Percentiles rank a stretch among this genome's conserved stretches.
These are phyloP conservation scores for Calonectria pseudoreteaudii DNA, from an alignment of 2,329 filamentous ascomycete genomes.

Conservation along the genomic window DNA sequence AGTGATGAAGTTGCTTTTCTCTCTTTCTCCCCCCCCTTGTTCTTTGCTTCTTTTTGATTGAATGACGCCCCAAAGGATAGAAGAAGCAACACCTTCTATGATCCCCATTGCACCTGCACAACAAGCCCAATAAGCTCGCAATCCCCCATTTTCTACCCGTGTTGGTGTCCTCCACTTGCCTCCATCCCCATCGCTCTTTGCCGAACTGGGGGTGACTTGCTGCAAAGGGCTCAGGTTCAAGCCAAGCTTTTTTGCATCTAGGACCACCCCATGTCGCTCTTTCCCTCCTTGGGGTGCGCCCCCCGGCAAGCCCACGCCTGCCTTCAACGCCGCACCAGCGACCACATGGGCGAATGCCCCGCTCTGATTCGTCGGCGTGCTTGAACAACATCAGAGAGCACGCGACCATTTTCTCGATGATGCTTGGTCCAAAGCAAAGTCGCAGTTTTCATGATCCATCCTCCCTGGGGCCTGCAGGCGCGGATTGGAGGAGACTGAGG, in stretches of 20 bases:
- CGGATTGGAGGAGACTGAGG: constrained; percentile 37
- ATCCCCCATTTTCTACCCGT: background rate
- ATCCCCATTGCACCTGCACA: background rate
- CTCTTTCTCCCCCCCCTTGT: too few relatives aligned
- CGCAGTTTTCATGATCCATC: constrained; percentile 22
- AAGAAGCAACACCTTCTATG: background rate
- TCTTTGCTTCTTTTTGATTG: background rate
- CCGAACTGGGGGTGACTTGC: background rate
- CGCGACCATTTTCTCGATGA: constrained; percentile 58
- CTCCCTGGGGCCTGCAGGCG: constrained; percentile 15
- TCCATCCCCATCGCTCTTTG: constrained; percentile 1
- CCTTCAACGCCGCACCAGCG: constrained; percentile 35
- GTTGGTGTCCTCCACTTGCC: background rate
- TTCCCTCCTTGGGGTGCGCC: constrained; percentile 29
- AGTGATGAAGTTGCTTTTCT: background rate
- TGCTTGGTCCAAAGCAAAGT: constrained; percentile 54
- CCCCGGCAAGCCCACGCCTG: constrained; percentile 32
- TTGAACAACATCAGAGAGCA: constrained; percentile 52
- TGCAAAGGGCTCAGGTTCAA: constrained; percentile 24
- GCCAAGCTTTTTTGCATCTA: constrained; percentile 35
- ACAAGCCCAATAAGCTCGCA: background rate
- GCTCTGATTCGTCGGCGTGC: constrained; percentile 49
- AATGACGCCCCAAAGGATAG: background rate
- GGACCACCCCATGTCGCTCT: constrained; percentile 14
- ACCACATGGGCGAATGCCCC: constrained; percentile 50